Evolutionary conservation across 345 rosid species (phyloP).

Genomic region (Eucalyptus victrix): DNA sequence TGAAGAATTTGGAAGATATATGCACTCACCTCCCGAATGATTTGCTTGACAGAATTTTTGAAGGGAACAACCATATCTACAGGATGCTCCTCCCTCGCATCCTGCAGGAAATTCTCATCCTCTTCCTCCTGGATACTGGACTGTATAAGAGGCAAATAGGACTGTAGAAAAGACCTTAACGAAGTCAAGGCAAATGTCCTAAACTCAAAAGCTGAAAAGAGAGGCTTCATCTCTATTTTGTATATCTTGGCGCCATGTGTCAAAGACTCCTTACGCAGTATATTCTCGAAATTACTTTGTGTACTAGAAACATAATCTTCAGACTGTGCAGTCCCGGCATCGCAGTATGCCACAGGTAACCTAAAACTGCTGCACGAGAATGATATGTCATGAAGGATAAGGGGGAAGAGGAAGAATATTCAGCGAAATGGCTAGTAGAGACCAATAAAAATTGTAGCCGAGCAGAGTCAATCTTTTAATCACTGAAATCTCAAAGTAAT

Average conservation of each 20-base stretch:
- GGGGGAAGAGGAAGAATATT: not conserved
- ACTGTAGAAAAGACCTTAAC: conserved; percentile 73
- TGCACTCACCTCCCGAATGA: conserved; percentile 65
- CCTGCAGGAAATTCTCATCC: conserved; percentile 62
- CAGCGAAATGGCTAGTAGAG: not conserved
- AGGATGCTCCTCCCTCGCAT: conserved; percentile 21
- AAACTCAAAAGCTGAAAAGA: conserved; percentile 78
- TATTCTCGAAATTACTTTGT: conserved; percentile 21
- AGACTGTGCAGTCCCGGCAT: conserved; percentile 56
- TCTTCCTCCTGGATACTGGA: conserved; percentile 47
- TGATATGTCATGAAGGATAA: not conserved
- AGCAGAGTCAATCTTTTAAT: not conserved
- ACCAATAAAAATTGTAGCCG: not conserved
- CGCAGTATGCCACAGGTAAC: conserved; percentile 72
- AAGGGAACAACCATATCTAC: conserved; percentile 75
- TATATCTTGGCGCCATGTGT: conserved; percentile 56
- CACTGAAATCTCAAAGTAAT: not conserved
- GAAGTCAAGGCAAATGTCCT: conserved; percentile 71
- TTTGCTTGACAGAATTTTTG: conserved; percentile 78
- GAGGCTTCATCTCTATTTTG: conserved; percentile 58
- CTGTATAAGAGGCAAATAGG: conserved; percentile 91
- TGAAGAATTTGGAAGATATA: not conserved
- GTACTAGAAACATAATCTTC: conserved; percentile 41
- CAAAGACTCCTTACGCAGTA: conserved; percentile 28
- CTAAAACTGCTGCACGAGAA: conserved; percentile 30